Evolutionary conservation across 805 yeast species (phyloP).

Genomic region (Barnettozyma pratensis): DNA sequence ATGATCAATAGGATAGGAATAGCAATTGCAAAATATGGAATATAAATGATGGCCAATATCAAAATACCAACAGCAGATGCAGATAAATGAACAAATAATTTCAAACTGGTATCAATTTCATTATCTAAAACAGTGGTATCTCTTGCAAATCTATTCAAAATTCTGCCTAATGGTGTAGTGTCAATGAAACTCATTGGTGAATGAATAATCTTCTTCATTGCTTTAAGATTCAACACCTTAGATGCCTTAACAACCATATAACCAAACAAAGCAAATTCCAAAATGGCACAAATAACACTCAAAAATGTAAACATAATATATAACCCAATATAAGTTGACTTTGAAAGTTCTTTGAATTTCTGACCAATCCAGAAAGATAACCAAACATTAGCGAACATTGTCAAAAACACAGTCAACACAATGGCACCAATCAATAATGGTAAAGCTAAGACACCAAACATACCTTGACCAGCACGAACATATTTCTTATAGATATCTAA

Average conservation of each 20-base stretch:
- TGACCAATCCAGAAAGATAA: constrained; percentile 66
- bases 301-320: constrained; percentile 49
- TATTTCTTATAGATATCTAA: constrained; percentile 30
- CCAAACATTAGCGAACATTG: constrained; percentile 67
- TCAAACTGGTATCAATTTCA: constrained; percentile 59
- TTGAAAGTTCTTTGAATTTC: constrained; percentile 39
- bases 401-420: constrained; percentile 41
- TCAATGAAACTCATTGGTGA: constrained; percentile 81
- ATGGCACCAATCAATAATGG: constrained; percentile 15
- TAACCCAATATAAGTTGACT: constrained; percentile 62
- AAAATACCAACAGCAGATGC: constrained; percentile 50
- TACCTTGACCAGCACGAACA: constrained; percentile 37
- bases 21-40: constrained; percentile 71
- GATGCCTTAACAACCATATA: constrained; percentile 11
- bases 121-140: constrained; percentile 79
- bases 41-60: constrained; percentile 56
- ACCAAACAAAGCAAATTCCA: constrained; percentile 29
- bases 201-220: constrained; percentile 51
- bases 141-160: constrained; percentile 74
- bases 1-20: constrained; percentile 36
- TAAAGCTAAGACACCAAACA: constrained; percentile 25
- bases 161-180: constrained; percentile 78
- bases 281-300: constrained; percentile 35
- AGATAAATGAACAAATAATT: constrained; percentile 45
- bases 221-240: constrained; percentile 33